Evolutionary conservation across 352 stramenopile species (phyloP), one percentile per base, ranked within the genome.

Genomic region (Globisporangium irregulare): DNA sequence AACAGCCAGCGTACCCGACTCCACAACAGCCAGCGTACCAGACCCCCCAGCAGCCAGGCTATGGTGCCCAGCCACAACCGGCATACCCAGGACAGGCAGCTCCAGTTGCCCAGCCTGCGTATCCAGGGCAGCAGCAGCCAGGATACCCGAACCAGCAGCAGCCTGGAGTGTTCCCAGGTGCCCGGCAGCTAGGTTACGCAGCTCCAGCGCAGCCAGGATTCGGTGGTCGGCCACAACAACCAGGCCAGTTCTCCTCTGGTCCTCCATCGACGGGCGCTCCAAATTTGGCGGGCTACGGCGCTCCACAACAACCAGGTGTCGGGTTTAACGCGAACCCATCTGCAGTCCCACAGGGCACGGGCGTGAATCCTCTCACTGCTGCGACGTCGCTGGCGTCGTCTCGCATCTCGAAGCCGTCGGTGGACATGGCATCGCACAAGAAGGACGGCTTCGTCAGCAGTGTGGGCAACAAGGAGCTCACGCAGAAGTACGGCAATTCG

Each of bases 391-490:
- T 89, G 38, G 75, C 76, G 9, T 93, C 88, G 51, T 91, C 88
- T 20, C 86, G 86, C 43, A 94, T 95, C 67, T 74, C 81, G 14
- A 95, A 87, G 61, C 82, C 82, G 15, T 91, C 86, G 54, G 88
- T 94, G 66, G 85, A 96, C 71, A 93, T 96, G 73, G 81, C 67
- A 50, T 82, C 82, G 64, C 84, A 92, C 55, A 89, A 93, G 70
- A 90, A 89, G 66, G 88, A 96, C 46, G 86, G 88, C 0, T 96
- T 96, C 50, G 75, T 93, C 2, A 96, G 79, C 64, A 94, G 86
- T 67, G 88, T 91, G 54, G 85, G 85, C 61, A 94, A 96, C 82
- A 93, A 92, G 77, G 83, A 93, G 72, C 73, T 94, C 63, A 91
- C 86, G 64, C 71, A 83, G 46, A 96, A 96, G 82, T 96, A 96